These are phyloP conservation scores for Pelargonium nanum DNA, from an alignment of 345 rosid genomes.

Conservation along the genomic window DNA sequence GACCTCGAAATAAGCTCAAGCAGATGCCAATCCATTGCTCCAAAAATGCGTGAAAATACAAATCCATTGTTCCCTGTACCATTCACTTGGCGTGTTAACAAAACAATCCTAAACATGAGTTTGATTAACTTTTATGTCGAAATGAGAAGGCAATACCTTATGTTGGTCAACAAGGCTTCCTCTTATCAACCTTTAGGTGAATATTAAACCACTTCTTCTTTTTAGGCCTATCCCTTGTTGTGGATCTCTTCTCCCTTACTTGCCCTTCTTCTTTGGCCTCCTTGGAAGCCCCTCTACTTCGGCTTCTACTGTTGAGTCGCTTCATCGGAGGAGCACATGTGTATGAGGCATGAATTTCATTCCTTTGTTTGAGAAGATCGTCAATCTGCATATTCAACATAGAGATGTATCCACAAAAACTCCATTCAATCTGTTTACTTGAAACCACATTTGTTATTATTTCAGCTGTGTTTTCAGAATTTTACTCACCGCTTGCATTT, in stretches of 20 bases:
- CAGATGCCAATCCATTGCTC: too few species aligned
- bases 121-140: neutral
- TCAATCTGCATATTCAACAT: conserved; percentile 53
- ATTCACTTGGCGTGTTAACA: neutral
- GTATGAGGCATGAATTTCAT: conserved; percentile 75
- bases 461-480: conserved; percentile 1
- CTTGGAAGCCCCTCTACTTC: conserved; percentile 43
- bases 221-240: conserved; percentile 43
- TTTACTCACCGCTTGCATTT: conserved; percentile 80
- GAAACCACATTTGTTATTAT: too few species aligned
- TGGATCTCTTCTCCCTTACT: conserved; percentile 47
- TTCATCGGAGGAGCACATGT: conserved; percentile 49
- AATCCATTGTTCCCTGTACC: neutral
- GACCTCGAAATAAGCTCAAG: too few species aligned
- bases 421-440: too few species aligned
- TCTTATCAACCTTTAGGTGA: conserved; percentile 73
- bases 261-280: conserved; percentile 58
- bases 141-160: neutral
- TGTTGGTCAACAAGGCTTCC: conserved; percentile 60
- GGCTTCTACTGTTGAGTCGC: conserved; percentile 52
- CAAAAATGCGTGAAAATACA: neutral
- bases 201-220: conserved; percentile 88
- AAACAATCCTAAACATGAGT: neutral
- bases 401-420: neutral
- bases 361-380: conserved; percentile 72